phyloP scores from a whole-genome alignment of 192 early-diverging fungal genomes.

The Spinellus fusiger region DNA sequence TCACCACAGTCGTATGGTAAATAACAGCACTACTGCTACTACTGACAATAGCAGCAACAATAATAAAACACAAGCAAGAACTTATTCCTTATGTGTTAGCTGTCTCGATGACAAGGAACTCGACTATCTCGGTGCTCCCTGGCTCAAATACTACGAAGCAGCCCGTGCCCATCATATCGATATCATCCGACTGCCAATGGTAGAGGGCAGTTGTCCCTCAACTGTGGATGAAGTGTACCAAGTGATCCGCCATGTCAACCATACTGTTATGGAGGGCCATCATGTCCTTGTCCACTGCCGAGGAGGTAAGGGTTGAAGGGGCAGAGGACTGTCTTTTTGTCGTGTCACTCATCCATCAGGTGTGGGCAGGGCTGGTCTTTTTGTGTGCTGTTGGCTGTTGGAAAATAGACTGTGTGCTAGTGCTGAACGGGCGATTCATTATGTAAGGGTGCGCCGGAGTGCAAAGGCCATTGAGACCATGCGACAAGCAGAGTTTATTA shows the following conservation, averaged over 20 bases:
- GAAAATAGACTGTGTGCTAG: slow-evolving; percentile 42
- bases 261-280: slow-evolving; percentile 37
- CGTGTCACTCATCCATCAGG: slow-evolving; percentile 28
- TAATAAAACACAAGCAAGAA: not conserved
- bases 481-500: slow-evolving; percentile 55
- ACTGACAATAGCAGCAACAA: no score
- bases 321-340: not conserved
- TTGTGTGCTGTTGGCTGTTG: slow-evolving; percentile 71
- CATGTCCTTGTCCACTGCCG: slow-evolving; percentile 67
- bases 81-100: slow-evolving; percentile 32
- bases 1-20: slow-evolving; percentile 63
- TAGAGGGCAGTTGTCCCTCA: slow-evolving; percentile 60
- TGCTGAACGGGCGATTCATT: slow-evolving; percentile 48
- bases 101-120: slow-evolving; percentile 64
- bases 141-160: slow-evolving; percentile 47
- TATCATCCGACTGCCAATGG: slow-evolving; percentile 62
- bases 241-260: slow-evolving; percentile 46
- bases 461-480: slow-evolving; percentile 69
- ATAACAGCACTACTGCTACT: slow-evolving; percentile 5
- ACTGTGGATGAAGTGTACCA: slow-evolving; percentile 49
- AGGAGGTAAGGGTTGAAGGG: slow-evolving; percentile 37
- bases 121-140: slow-evolving; percentile 58
- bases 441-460: slow-evolving; percentile 52
- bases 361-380: slow-evolving; percentile 69
- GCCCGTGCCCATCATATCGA: slow-evolving; percentile 49